Conservation (phyloP, 1,284 basidiomycete genomes). For the Ustilago trichophora region DNA sequence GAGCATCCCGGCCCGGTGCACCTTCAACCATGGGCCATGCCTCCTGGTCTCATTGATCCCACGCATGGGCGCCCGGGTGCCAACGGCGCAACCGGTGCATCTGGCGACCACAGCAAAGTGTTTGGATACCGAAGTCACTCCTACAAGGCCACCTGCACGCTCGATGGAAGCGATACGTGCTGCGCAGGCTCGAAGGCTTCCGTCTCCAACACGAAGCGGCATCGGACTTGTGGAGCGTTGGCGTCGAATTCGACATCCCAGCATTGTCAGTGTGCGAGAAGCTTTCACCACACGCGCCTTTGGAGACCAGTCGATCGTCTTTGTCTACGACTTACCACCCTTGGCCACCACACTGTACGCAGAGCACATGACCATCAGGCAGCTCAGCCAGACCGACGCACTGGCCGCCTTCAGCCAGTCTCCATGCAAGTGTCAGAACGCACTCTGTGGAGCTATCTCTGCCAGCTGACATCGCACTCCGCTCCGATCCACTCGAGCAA, state of each 20-base stretch:
- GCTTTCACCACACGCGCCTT: conserved; percentile 96
- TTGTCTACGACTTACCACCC: conserved; percentile 91
- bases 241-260: conserved; percentile 85
- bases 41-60: conserved; percentile 50
- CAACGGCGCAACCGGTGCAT: conserved; percentile 50
- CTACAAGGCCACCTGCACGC: conserved; percentile 81
- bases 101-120: conserved; percentile 68
- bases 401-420: conserved; percentile 58
- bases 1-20: conserved; percentile 68
- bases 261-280: conserved; percentile 84
- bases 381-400: conserved; percentile 64
- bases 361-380: conserved; percentile 70
- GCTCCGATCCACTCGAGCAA: conserved; percentile 83
- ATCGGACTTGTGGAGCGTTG: conserved; percentile 87
- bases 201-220: conserved; percentile 74
- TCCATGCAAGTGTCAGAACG: conserved; percentile 75
- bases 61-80: conserved; percentile 52
- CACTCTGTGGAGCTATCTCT: conserved; percentile 91
- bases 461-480: conserved; percentile 89
- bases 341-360: conserved; percentile 84
- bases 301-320: conserved; percentile 84
- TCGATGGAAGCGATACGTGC: conserved; percentile 79
- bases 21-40: conserved; percentile 31
- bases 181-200: conserved; percentile 88
- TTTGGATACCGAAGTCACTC: conserved; percentile 75